Percentiles rank a stretch among this genome's conserved stretches.
Conservation (phyloP, 805 yeast genomes). For the Tetrapisispora taiwanensis region DNA sequence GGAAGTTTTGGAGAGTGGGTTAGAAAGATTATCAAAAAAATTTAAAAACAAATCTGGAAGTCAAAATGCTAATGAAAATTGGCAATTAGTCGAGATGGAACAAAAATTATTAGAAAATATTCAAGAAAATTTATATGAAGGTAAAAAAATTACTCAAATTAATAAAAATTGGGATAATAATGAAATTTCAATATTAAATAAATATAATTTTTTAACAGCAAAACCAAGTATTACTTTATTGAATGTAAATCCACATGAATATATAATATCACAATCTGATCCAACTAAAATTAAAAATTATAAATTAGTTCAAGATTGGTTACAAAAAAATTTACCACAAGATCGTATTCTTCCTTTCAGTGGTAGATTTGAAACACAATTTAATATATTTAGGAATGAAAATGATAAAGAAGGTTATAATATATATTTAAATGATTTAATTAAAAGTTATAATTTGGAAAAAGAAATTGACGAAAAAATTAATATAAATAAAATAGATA, state of each 20-base stretch:
- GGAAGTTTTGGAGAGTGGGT: conserved; percentile 51
- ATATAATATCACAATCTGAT: conserved; percentile 25
- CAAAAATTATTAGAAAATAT: conserved; percentile 33
- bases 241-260: conserved; percentile 67
- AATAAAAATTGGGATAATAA: conserved; percentile 51
- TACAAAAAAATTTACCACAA: conserved; percentile 47
- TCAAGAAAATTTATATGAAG: conserved; percentile 43
- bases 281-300: conserved; percentile 41
- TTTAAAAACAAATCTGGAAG: conserved; percentile 27
- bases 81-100: conserved; percentile 30
- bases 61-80: not conserved
- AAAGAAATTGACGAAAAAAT: conserved; percentile 30
- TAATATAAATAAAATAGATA: conserved; percentile 21
- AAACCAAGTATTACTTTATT: conserved; percentile 77
- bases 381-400: conserved; percentile 25
- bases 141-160: conserved; percentile 46
- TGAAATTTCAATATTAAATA: conserved; percentile 59
- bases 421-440: conserved; percentile 10
- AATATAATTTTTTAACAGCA: conserved; percentile 68
- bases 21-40: conserved; percentile 41
- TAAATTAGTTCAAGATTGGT: conserved; percentile 52
- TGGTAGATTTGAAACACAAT: conserved; percentile 39
- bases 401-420: conserved; percentile 6
- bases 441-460: conserved; percentile 25
- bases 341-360: conserved; percentile 62